A percentile compares a stretch with the other conserved stretches of the same genome.
These are phyloP conservation scores for Citropsis articulata DNA, from an alignment of 345 rosid species.

Conservation along the genomic window DNA sequence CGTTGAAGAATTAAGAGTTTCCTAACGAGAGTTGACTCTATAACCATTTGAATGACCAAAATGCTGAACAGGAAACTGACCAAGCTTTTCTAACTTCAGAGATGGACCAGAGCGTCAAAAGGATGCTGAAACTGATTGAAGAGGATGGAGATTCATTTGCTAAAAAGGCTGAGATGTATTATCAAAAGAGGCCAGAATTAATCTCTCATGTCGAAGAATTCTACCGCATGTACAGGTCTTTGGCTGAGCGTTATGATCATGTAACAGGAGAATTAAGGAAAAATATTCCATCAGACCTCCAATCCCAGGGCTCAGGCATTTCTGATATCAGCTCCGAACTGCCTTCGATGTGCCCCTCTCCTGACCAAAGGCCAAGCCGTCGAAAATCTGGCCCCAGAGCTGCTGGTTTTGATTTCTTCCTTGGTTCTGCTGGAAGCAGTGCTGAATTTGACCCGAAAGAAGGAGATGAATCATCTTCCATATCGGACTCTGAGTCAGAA, in stretches of 20 bases:
- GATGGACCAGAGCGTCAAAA: conserved; percentile 79
- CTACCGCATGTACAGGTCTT: conserved; percentile 73
- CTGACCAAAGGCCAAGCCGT: conserved; percentile 44
- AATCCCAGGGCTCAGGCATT: conserved; percentile 49
- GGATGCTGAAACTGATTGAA: conserved; percentile 78
- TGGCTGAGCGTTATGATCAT: conserved; percentile 90
- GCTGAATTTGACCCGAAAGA: conserved; percentile 53
- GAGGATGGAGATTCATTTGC: conserved; percentile 92
- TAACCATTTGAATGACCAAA: conserved; percentile 6
- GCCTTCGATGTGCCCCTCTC: conserved; percentile 37
- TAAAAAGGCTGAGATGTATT: conserved; percentile 87
- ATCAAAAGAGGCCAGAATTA: conserved; percentile 77
- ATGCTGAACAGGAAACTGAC: conserved; percentile 16
- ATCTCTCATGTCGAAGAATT: conserved; percentile 72
- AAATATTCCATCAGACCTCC: conserved; percentile 48
- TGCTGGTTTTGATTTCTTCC: conserved; percentile 65
- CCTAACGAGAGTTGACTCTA: background rate
- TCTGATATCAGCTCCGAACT: conserved; percentile 46
- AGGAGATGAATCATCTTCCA: conserved; percentile 64
- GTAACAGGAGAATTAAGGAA: conserved; percentile 67
- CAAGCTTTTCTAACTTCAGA: conserved; percentile 38
- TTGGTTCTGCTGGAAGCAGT: conserved; percentile 54
- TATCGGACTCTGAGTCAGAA: conserved; percentile 66
- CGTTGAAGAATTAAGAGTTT: background rate
- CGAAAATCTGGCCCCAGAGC: conserved; percentile 50